Evolutionary conservation across 2,329 filamentous ascomycete genomes (phyloP).

Genomic region (Cytospora schulzeri): DNA sequence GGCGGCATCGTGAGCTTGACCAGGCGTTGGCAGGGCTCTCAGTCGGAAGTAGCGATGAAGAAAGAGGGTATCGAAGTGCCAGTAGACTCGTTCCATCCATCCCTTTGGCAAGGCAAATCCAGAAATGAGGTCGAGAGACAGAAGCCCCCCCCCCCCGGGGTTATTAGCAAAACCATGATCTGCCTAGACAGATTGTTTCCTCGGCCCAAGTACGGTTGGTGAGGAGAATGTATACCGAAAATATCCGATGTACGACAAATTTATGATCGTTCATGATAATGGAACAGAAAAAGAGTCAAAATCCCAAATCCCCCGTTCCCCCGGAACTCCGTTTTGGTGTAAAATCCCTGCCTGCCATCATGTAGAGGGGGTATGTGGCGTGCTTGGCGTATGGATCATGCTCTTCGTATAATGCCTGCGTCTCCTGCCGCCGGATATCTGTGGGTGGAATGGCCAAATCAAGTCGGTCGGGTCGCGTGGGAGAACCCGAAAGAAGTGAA

Average conservation of each 20-base stretch:
- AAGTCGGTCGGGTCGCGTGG: constrained; percentile 15
- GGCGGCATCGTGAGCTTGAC: background rate
- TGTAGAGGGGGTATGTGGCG: constrained; percentile 25
- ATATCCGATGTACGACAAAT: constrained; percentile 21
- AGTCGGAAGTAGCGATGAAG: background rate
- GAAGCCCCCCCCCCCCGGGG: background rate
- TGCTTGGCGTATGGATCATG: constrained; percentile 27
- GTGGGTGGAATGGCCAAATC: constrained; percentile 17
- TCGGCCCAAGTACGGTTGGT: background rate
- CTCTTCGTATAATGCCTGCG: constrained; percentile 29
- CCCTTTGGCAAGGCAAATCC: background rate
- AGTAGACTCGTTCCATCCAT: background rate
- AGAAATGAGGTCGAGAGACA: background rate
- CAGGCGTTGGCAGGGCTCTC: background rate
- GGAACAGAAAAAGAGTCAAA: constrained; percentile 25
- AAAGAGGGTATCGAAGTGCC: constrained; percentile 2
- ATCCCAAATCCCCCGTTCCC: constrained; percentile 10
- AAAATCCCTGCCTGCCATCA: constrained; percentile 21
- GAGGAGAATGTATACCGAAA: constrained; percentile 23
- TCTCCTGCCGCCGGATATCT: constrained; percentile 25
- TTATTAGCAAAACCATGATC: background rate
- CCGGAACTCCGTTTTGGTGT: constrained; percentile 28
- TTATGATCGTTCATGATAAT: constrained; percentile 23
- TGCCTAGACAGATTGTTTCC: background rate
- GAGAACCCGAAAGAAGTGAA: constrained; percentile 24